phyloP scores from a whole-genome alignment of 1,284 basidiomycete genomes.

The Trichosporon sp. region DNA sequence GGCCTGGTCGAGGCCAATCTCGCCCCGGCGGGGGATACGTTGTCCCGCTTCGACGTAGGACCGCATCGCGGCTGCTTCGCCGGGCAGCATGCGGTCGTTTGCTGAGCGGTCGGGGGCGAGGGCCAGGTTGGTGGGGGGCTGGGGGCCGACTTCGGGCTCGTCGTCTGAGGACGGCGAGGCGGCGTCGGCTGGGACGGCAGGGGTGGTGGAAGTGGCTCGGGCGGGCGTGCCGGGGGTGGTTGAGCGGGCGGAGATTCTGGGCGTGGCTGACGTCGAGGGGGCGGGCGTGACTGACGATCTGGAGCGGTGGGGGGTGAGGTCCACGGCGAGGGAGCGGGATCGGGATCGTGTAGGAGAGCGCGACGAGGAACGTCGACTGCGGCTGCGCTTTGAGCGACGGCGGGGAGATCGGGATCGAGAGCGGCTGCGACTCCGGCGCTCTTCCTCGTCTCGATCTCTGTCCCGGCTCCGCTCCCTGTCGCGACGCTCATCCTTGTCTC shows the following conservation, averaged over 20 bases:
- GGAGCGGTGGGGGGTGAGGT: conserved; percentile 26
- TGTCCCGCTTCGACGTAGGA: conserved; percentile 82
- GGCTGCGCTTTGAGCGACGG: neutral
- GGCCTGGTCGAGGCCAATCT: conserved; percentile 84
- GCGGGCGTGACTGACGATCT: neutral
- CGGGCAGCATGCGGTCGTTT: conserved; percentile 78
- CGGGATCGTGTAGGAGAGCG: neutral
- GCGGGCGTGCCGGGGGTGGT: too few relatives aligned
- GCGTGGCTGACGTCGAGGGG: too few relatives aligned
- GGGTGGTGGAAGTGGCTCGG: too few relatives aligned
- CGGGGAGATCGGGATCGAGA: neutral
- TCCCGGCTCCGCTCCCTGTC: neutral
- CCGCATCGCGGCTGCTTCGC: conserved; percentile 96
- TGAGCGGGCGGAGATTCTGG: too few relatives aligned
- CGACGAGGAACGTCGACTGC: neutral
- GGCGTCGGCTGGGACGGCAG: too few relatives aligned
- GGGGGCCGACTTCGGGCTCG: conserved; percentile 66
- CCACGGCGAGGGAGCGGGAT: conserved; percentile 5
- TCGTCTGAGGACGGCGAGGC: too few relatives aligned
- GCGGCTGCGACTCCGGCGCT: conserved; percentile 7
- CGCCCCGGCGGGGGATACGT: conserved; percentile 95
- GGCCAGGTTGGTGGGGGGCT: conserved; percentile 44
- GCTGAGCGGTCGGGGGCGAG: conserved; percentile 54
- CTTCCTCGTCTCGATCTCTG: conserved; percentile 20
- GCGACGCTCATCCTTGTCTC: conserved; percentile 22